Percentiles rank a stretch among this genome's conserved stretches.
Conservation (phyloP, 192 early-diverging fungal species). For the Phycomyces nitens region DNA sequence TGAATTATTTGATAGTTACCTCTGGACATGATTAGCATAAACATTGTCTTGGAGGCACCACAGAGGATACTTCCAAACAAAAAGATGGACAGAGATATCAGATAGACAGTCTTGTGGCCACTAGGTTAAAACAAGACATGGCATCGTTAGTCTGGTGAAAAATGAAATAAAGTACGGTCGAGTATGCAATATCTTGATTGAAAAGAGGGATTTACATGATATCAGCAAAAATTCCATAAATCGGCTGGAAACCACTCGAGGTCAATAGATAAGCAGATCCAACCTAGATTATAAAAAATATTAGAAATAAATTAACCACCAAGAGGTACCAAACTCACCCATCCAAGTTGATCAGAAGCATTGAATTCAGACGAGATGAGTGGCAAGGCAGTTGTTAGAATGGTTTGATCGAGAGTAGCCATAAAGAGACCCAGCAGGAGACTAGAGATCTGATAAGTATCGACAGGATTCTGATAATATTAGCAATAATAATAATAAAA, state of each 20-base stretch:
- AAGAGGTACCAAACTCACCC: constrained; percentile 51
- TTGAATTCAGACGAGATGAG: constrained; percentile 70
- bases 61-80: constrained; percentile 63
- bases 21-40: constrained; percentile 57
- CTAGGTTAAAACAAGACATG: constrained; percentile 1
- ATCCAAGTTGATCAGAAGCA: constrained; percentile 61
- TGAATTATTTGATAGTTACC: constrained; percentile 13
- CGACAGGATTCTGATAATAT: not conserved
- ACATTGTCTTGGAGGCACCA: constrained; percentile 48
- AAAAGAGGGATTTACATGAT: constrained; percentile 44
- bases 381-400: constrained; percentile 73
- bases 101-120: constrained; percentile 65
- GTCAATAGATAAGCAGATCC: constrained; percentile 66
- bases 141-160: not conserved
- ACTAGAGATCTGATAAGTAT: constrained; percentile 22
- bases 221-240: constrained; percentile 73
- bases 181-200: not conserved
- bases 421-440: constrained; percentile 68
- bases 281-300: constrained; percentile 55
- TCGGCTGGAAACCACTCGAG: constrained; percentile 64
- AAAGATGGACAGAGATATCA: constrained; percentile 63
- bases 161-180: not conserved
- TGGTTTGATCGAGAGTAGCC: constrained; percentile 74
- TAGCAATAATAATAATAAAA: not conserved
- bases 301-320: constrained; percentile 53